Percentiles rank a stretch among this genome's conserved stretches.
These are phyloP conservation scores for Pelargonium myrrhifolium DNA, from an alignment of 441 rosid species.

Conservation along the genomic window DNA sequence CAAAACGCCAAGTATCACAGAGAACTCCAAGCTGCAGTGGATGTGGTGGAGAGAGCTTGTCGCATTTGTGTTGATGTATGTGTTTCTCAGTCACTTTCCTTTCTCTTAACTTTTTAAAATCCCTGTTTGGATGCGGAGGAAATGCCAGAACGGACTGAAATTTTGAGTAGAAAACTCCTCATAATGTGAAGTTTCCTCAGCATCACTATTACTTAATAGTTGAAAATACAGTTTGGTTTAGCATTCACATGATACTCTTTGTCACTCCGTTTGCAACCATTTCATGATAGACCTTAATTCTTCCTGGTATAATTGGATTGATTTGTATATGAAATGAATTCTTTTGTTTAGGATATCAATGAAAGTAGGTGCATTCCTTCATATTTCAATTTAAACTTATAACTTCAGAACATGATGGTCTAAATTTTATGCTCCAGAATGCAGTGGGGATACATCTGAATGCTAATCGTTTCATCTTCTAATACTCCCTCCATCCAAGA, in stretches of 20 bases:
- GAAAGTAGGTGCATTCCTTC: background rate
- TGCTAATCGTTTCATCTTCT: background rate
- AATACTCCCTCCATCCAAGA: background rate
- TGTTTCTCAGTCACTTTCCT: background rate
- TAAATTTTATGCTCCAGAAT: background rate
- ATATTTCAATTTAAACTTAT: too few relatives aligned
- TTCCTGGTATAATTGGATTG: background rate
- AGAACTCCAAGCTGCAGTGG: slow-evolving; percentile 71
- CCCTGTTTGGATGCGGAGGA: slow-evolving; percentile 2
- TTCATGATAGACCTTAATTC: too few relatives aligned
- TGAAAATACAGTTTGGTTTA: background rate
- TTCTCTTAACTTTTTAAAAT: background rate
- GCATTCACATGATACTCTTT: background rate
- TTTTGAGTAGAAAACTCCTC: background rate
- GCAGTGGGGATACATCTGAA: background rate
- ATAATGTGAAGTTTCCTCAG: background rate
- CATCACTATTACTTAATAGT: background rate
- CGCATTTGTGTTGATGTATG: slow-evolving; percentile 67
- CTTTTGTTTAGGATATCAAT: background rate
- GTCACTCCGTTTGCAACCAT: background rate
- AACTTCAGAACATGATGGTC: background rate
- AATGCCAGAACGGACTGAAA: slow-evolving; percentile 1
- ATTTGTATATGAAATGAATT: background rate
- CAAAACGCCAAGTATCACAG: slow-evolving; percentile 52
- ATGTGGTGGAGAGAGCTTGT: slow-evolving; percentile 74